Conservation (phyloP, 805 yeast genomes). For the Jamesozyma spencerorum region DNA sequence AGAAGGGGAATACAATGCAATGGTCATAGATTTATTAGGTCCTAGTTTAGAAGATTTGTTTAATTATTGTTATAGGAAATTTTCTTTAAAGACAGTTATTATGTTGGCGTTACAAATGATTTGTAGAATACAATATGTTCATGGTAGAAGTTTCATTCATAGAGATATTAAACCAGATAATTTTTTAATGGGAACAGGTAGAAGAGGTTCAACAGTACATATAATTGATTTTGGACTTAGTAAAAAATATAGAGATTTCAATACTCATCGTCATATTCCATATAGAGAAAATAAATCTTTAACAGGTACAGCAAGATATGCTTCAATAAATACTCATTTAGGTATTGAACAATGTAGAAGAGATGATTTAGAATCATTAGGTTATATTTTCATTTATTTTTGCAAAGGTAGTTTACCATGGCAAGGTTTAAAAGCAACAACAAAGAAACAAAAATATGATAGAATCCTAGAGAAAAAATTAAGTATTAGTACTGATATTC, state of each 20-base stretch:
- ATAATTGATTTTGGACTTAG: constrained; percentile 93
- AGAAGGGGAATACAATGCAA: constrained; percentile 93
- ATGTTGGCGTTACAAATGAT: constrained; percentile 90
- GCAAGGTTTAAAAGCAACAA: constrained; percentile 97
- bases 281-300: constrained; percentile 93
- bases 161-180: constrained; percentile 84
- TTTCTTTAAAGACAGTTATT: constrained; percentile 86
- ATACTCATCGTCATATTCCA: constrained; percentile 91
- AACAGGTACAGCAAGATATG: constrained; percentile 98
- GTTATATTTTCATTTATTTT: constrained; percentile 88
- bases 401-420: constrained; percentile 95
- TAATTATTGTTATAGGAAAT: constrained; percentile 91
- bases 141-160: constrained; percentile 86
- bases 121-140: constrained; percentile 90
- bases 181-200: constrained; percentile 80
- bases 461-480: constrained; percentile 93
- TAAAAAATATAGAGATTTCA: constrained; percentile 88
- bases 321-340: constrained; percentile 88
- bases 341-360: constrained; percentile 96
- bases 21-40: constrained; percentile 93
- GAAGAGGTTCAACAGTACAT: constrained; percentile 91
- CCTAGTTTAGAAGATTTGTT: constrained; percentile 93
- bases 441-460: constrained; percentile 97
- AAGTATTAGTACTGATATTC: constrained; percentile 81
- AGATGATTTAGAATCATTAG: constrained; percentile 91